Evolutionary conservation across 2,329 filamentous ascomycete species (phyloP).

Genomic region (Pseudogymnoascus sp.): DNA sequence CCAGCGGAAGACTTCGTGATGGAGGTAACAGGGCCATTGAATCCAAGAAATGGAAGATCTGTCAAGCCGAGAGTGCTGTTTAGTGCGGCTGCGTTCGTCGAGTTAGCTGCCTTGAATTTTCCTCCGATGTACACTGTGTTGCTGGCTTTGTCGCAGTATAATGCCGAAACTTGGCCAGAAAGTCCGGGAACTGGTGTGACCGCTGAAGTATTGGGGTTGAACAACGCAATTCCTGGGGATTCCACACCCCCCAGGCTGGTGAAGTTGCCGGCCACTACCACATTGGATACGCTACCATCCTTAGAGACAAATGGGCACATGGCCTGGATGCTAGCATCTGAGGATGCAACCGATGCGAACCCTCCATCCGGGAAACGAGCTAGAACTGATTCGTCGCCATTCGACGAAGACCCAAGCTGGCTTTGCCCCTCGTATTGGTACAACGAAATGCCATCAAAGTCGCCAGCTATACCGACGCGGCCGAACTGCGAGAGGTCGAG

Average conservation of each 20-base stretch:
- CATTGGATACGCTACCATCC: conserved; percentile 60
- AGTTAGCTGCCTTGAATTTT: conserved; percentile 70
- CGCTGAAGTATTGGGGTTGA: conserved; percentile 63
- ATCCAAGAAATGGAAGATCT: conserved; percentile 82
- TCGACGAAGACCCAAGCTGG: conserved; percentile 57
- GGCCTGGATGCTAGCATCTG: conserved; percentile 77
- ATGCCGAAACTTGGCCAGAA: conserved; percentile 70
- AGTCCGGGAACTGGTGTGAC: conserved; percentile 74
- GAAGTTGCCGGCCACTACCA: conserved; percentile 91
- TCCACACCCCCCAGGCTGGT: conserved; percentile 74
- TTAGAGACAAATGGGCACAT: conserved; percentile 74
- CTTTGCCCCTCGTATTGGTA: conserved; percentile 80
- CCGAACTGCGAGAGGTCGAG: conserved; percentile 75
- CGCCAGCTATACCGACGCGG: conserved; percentile 75
- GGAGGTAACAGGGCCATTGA: conserved; percentile 84
- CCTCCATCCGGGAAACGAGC: conserved; percentile 78
- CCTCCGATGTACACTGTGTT: conserved; percentile 88
- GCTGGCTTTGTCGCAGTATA: conserved; percentile 72
- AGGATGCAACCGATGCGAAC: conserved; percentile 64
- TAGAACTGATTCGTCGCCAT: conserved; percentile 76
- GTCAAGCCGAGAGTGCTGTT: conserved; percentile 60
- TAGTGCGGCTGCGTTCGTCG: conserved; percentile 87
- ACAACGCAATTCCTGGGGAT: conserved; percentile 73
- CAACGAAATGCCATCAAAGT: conserved; percentile 86
- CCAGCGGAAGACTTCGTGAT: conserved; percentile 75